These are phyloP conservation scores for Cyathus striatus DNA, from an alignment of 768 basidiomycete species.

Conservation along the genomic window DNA sequence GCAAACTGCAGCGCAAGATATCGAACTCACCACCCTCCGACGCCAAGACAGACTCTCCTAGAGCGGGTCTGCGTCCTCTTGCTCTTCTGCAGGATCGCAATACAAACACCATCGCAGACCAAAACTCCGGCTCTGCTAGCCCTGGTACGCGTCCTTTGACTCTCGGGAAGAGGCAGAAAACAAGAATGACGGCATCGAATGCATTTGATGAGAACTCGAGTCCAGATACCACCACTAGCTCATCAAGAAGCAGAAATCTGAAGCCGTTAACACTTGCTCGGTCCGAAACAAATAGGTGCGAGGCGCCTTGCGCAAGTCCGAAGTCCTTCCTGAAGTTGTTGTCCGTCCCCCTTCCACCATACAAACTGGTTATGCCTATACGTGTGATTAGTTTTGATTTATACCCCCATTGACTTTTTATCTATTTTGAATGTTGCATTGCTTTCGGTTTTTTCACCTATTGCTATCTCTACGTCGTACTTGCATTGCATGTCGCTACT, in stretches of 20 bases:
- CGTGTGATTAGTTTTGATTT: conserved; percentile 27
- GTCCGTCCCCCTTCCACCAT: conserved; percentile 54
- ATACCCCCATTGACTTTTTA: conserved; percentile 8
- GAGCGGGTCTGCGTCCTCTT: conserved; percentile 52
- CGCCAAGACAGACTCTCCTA: conserved; percentile 32
- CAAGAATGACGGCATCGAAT: conserved; percentile 19
- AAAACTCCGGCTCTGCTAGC: conserved; percentile 10
- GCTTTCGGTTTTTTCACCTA: conserved; percentile 6
- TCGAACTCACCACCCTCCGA: conserved; percentile 20
- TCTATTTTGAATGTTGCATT: too few species aligned
- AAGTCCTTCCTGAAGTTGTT: conserved; percentile 56
- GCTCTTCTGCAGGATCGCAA: conserved; percentile 60
- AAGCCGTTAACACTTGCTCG: conserved; percentile 57
- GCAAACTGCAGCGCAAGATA: conserved; percentile 40
- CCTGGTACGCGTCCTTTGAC: conserved; percentile 48
- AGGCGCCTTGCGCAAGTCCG: conserved; percentile 47
- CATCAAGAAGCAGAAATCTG: conserved; percentile 37
- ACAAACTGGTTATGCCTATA: conserved; percentile 38
- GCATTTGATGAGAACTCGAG: conserved; percentile 35
- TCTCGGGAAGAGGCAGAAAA: conserved; percentile 51
- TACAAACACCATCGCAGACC: conserved; percentile 24
- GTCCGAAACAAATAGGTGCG: conserved; percentile 60
- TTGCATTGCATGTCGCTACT: conserved; percentile 2
- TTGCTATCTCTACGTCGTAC: conserved; percentile 8
- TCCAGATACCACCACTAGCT: conserved; percentile 20